Evolutionary conservation across 495 filamentous ascomycete species (phyloP).

Genomic region (Choiromyces venosus): DNA sequence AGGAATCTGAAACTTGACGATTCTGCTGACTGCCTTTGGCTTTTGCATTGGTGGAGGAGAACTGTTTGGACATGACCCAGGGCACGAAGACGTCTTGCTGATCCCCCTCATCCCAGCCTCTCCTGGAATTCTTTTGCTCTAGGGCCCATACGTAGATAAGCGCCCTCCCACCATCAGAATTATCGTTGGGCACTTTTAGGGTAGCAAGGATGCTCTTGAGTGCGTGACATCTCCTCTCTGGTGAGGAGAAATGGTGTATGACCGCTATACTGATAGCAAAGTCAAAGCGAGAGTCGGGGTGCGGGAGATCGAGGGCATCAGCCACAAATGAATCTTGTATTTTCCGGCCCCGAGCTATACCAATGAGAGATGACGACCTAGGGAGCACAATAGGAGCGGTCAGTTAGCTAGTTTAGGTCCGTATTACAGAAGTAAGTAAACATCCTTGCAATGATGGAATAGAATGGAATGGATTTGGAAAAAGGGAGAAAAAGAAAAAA

Average conservation of each 20-base stretch:
- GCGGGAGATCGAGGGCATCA: conserved; percentile 66
- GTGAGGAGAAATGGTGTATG: conserved; percentile 89
- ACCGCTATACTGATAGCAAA: conserved; percentile 95
- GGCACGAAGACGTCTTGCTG: conserved; percentile 94
- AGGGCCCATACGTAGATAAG: conserved; percentile 95
- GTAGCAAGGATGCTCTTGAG: conserved; percentile 66
- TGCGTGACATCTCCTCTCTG: conserved; percentile 64
- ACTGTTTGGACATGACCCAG: conserved; percentile 62
- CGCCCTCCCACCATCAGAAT: conserved; percentile 55
- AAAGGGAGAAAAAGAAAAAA: conserved; percentile 9
- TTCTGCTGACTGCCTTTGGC: conserved; percentile 39
- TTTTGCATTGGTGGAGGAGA: conserved; percentile 5
- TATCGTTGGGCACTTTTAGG: conserved; percentile 48
- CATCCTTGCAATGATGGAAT: neutral
- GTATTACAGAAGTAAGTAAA: conserved; percentile 2
- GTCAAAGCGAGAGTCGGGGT: conserved; percentile 65
- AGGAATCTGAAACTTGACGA: conserved; percentile 40
- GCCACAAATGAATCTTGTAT: conserved; percentile 57
- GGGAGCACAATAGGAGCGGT: neutral
- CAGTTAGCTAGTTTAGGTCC: conserved; percentile 5
- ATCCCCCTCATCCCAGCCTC: conserved; percentile 84
- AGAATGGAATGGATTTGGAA: conserved; percentile 4
- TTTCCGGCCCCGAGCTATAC: conserved; percentile 55
- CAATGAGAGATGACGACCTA: conserved; percentile 65
- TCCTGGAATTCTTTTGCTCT: conserved; percentile 80